Evolutionary conservation across 1,139 yeast genomes (phyloP).

Genomic region (Yamadazyma triangularis): DNA sequence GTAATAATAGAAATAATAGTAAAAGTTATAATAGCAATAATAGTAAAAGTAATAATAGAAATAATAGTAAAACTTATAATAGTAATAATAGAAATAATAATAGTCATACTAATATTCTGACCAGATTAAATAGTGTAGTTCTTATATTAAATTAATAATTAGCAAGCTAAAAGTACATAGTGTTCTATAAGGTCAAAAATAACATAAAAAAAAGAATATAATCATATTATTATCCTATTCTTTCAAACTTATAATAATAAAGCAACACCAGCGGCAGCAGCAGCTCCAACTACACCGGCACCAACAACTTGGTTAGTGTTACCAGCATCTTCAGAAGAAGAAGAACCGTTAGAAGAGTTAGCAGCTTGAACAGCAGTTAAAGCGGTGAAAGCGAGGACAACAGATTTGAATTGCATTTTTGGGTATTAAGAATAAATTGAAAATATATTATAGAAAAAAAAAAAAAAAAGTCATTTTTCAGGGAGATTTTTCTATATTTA

Average conservation of each 20-base stretch:
- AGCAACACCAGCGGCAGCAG: slow-evolving; percentile 45
- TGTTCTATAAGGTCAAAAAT: no score
- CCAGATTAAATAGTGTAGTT: no score
- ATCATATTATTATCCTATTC: no score
- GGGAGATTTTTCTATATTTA: slow-evolving; percentile 6
- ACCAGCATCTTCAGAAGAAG: slow-evolving; percentile 16
- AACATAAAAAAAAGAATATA: no score
- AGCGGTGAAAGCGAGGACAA: slow-evolving; percentile 43
- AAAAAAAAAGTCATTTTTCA: slow-evolving; percentile 2
- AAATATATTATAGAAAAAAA: slow-evolving; percentile 1
- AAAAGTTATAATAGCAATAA: no score
- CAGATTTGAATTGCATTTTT: slow-evolving; percentile 45
- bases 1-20: no score
- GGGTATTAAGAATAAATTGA: slow-evolving; percentile 2
- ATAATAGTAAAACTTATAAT: no score
- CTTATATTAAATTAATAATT: no score
- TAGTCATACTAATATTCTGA: no score
- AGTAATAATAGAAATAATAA: no score
- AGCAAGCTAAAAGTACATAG: no score
- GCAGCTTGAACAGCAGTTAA: slow-evolving; percentile 39
- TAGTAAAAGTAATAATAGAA: no score
- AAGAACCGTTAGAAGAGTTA: slow-evolving; percentile 16
- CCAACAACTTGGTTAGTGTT: slow-evolving; percentile 26
- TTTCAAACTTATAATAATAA: slow-evolving; percentile 31
- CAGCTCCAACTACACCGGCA: slow-evolving; percentile 33